Conservation (phyloP, 2,329 filamentous ascomycete genomes). For the Talaromyces marneffei region DNA sequence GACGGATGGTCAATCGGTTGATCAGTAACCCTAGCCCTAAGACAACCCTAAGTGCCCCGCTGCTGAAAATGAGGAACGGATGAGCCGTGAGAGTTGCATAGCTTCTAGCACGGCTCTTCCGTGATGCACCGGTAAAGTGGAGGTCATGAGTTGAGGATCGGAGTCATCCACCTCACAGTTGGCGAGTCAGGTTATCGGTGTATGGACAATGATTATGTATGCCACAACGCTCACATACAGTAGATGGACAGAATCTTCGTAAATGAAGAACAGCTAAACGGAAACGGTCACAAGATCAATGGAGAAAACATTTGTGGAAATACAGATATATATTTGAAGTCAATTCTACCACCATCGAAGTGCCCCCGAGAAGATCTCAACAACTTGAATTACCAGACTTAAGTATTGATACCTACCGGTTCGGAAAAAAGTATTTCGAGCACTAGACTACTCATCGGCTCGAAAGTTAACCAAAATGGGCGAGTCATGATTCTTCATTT, state of each 20-base stretch:
- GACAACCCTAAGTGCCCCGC: not conserved
- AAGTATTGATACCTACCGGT: not conserved
- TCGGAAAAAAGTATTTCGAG: not conserved
- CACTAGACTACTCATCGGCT: not conserved
- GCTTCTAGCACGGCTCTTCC: not conserved
- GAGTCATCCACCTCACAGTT: not conserved
- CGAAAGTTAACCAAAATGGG: not conserved
- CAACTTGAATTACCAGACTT: too few species aligned
- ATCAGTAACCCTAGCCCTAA: not conserved
- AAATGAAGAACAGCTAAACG: not conserved
- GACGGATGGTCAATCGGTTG: not conserved
- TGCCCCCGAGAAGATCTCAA: not conserved
- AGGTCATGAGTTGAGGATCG: not conserved
- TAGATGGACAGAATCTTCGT: not conserved
- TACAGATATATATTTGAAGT: not conserved
- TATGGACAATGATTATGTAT: not conserved
- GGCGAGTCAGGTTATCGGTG: not conserved
- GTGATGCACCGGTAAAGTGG: not conserved
- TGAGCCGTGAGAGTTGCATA: not conserved
- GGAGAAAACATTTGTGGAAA: not conserved
- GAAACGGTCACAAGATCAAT: not conserved
- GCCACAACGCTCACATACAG: not conserved
- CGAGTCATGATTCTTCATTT: not conserved
- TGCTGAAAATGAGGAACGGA: not conserved
- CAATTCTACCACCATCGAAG: not conserved